phyloP scores from a whole-genome alignment of 1,284 basidiomycete genomes.

The Clitocybe nebularis region DNA sequence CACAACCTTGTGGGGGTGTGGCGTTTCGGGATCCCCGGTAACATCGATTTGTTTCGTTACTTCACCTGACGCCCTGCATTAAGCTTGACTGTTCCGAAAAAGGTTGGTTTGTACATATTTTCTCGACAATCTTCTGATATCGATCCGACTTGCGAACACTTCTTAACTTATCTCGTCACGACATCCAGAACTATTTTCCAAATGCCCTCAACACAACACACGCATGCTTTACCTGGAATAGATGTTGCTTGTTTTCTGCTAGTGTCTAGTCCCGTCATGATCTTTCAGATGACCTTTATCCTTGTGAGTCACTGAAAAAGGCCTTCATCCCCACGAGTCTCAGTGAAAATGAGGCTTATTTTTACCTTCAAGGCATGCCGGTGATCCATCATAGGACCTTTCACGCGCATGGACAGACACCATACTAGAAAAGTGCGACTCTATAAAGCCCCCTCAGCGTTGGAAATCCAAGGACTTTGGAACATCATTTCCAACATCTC shows the following conservation, averaged over 20 bases:
- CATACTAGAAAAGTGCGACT: neutral
- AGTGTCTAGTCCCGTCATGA: constrained; percentile 6
- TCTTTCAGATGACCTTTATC: constrained; percentile 8
- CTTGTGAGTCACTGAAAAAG: neutral
- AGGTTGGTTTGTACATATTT: neutral
- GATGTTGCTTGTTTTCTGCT: too few relatives aligned
- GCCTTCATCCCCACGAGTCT: neutral
- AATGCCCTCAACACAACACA: too few relatives aligned
- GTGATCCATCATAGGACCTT: neutral
- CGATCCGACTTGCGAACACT: neutral
- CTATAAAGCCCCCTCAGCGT: neutral
- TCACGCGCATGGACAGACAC: neutral
- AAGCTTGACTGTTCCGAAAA: neutral
- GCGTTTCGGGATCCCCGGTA: too few relatives aligned
- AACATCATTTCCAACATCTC: neutral
- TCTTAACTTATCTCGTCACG: too few relatives aligned
- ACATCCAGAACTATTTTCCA: too few relatives aligned
- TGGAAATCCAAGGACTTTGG: neutral
- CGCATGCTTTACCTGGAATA: neutral
- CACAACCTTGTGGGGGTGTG: too few relatives aligned
- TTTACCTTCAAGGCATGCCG: neutral
- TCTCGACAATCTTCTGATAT: neutral
- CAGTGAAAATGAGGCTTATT: neutral
- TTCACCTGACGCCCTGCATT: too few relatives aligned
- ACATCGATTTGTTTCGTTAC: too few relatives aligned